These are phyloP conservation scores for Corchorus olitorius DNA, from an alignment of 345 rosid genomes.

Conservation along the genomic window DNA sequence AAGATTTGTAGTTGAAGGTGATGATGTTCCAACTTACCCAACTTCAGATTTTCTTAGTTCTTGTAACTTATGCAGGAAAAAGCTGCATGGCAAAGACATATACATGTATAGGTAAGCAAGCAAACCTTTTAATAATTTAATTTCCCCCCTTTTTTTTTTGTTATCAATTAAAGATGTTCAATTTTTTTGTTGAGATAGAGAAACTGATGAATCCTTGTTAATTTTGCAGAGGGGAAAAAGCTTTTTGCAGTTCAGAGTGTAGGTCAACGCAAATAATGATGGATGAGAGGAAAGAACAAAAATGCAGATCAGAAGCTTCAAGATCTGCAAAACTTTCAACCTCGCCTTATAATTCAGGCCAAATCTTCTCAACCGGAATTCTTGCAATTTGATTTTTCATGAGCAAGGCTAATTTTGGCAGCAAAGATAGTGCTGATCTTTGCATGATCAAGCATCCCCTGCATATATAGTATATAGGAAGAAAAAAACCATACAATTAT, in stretches of 20 bases:
- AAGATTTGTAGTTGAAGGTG: conserved; percentile 21
- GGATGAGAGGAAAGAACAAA: conserved; percentile 61
- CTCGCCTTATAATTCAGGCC: conserved; percentile 49
- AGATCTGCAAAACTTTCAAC: conserved; percentile 41
- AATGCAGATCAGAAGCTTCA: conserved; percentile 53
- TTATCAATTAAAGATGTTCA: not conserved
- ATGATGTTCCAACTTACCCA: conserved; percentile 37
- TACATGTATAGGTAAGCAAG: conserved; percentile 79
- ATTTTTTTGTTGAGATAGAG: not conserved
- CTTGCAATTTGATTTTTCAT: conserved; percentile 45
- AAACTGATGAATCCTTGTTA: not conserved
- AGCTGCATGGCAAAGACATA: conserved; percentile 70
- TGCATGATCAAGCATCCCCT: not conserved
- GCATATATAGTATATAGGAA: not conserved
- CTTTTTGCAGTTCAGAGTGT: conserved; percentile 81
- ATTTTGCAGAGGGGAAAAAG: conserved; percentile 77
- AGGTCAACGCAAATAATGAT: conserved; percentile 60
- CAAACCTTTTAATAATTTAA: too few relatives aligned
- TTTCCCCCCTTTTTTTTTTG: not conserved
- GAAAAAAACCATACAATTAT: not conserved
- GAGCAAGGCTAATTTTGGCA: conserved; percentile 21
- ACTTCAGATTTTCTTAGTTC: conserved; percentile 60
- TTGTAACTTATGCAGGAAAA: conserved; percentile 67
- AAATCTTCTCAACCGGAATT: conserved; percentile 73
- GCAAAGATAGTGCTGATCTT: not conserved